phyloP scores from a whole-genome alignment of 139 green algal genomes.

The Parachlorella kessleri region DNA sequence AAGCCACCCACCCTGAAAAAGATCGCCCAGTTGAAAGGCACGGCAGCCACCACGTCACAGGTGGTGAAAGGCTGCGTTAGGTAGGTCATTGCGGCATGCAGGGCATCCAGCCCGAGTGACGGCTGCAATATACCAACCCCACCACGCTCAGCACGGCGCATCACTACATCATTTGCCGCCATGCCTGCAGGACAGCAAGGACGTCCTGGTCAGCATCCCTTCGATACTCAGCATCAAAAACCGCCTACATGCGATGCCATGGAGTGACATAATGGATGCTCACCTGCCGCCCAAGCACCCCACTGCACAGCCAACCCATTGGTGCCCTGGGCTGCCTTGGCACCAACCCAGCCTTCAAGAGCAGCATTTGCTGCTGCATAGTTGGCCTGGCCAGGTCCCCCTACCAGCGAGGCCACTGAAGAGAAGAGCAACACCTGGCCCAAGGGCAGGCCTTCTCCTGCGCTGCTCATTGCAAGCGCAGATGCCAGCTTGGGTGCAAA shows the following conservation, averaged over 20 bases:
- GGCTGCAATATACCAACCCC: background rate
- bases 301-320: conserved; percentile 34
- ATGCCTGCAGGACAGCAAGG: background rate
- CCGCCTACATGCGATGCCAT: conserved; percentile 24
- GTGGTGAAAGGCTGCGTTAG: background rate
- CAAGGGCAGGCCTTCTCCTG: background rate
- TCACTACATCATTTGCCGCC: background rate
- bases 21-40: background rate
- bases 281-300: conserved; percentile 55
- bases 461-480: background rate
- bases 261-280: too few species aligned
- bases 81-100: background rate
- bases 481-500: conserved; percentile 50
- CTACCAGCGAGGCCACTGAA: conserved; percentile 31
- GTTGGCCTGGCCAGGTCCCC: conserved; percentile 46
- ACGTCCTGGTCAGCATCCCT: conserved; percentile 56
- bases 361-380: conserved; percentile 54
- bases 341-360: conserved; percentile 22
- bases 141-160: background rate
- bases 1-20: background rate
- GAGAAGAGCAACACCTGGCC: conserved; percentile 30
- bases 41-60: background rate
- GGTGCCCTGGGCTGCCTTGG: conserved; percentile 2
- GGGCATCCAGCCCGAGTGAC: background rate
- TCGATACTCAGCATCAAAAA: conserved; percentile 55